Evolutionary conservation across 805 yeast genomes (phyloP).

Genomic region (Lipomyces spencermartinsiae): DNA sequence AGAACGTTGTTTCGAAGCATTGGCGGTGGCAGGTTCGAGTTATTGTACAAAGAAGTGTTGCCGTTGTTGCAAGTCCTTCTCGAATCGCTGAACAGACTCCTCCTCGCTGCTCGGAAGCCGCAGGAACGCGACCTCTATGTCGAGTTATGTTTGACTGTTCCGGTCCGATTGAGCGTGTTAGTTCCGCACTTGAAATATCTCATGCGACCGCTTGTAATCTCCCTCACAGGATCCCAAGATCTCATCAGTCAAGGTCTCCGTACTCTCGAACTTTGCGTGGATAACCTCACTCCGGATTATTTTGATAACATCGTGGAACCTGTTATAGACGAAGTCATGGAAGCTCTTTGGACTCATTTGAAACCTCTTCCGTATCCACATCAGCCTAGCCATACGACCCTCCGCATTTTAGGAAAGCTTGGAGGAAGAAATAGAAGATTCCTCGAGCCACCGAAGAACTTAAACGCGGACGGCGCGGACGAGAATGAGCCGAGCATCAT

Average conservation of each 20-base stretch:
- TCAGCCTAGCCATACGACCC: conserved; percentile 92
- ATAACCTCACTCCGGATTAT: conserved; percentile 92
- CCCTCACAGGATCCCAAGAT: conserved; percentile 88
- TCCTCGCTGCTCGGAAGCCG: conserved; percentile 81
- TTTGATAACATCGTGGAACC: conserved; percentile 98
- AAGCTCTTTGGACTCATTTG: conserved; percentile 87
- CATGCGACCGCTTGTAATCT: conserved; percentile 90
- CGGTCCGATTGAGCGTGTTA: conserved; percentile 88
- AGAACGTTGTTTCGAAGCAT: conserved; percentile 90
- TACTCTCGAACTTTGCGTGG: conserved; percentile 94
- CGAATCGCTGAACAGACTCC: conserved; percentile 82
- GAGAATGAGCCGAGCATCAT: conserved; percentile 74
- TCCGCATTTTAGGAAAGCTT: conserved; percentile 88
- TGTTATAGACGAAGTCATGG: conserved; percentile 91
- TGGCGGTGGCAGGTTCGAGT: conserved; percentile 96
- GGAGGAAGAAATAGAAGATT: conserved; percentile 95
- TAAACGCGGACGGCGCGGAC: conserved; percentile 55
- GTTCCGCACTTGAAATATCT: conserved; percentile 90
- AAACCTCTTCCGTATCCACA: conserved; percentile 94
- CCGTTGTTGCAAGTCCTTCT: conserved; percentile 87
- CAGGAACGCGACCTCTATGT: conserved; percentile 94
- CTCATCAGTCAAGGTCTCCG: conserved; percentile 92
- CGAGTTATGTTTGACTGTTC: conserved; percentile 92
- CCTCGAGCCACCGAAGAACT: conserved; percentile 73
- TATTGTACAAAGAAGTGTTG: conserved; percentile 87